phyloP scores from a whole-genome alignment of 257 asterid species.

The Gentiana dahurica region DNA sequence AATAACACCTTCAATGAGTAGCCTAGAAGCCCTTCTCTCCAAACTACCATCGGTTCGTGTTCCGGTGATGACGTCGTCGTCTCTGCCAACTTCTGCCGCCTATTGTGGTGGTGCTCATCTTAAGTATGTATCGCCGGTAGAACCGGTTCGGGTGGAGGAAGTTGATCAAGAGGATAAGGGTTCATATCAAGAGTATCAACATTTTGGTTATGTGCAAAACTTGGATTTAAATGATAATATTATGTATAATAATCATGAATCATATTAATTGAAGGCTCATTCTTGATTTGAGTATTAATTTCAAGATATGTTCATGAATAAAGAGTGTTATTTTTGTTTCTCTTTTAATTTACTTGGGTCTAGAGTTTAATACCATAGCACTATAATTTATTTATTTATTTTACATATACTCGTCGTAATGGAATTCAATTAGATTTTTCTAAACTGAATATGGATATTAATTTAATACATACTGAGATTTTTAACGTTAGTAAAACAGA shows the following conservation, averaged over 20 bases:
- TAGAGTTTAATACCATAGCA: neutral
- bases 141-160: conserved; percentile 40
- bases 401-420: too few relatives aligned
- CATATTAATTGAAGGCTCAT: too few relatives aligned
- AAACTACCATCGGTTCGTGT: conserved; percentile 69
- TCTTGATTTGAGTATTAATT: conserved; percentile 9
- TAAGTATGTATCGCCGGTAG: conserved; percentile 24
- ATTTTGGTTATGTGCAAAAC: conserved; percentile 50
- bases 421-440: too few relatives aligned
- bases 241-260: conserved; percentile 31
- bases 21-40: conserved; percentile 93
- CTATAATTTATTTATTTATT: too few relatives aligned
- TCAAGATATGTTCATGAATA: neutral
- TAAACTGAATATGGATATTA: too few relatives aligned
- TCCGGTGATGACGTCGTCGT: conserved; percentile 14
- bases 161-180: conserved; percentile 31
- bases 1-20: conserved; percentile 88
- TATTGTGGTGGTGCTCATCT: conserved; percentile 24
- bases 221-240: conserved; percentile 46
- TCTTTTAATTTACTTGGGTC: conserved; percentile 6
- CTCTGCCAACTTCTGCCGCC: conserved; percentile 11
- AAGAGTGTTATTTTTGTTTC: conserved; percentile 13
- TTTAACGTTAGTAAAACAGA: too few relatives aligned
- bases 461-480: too few relatives aligned
- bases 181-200: conserved; percentile 22